A percentile compares a stretch with the other conserved stretches of the same genome.
phyloP scores from a whole-genome alignment of 1,284 basidiomycete genomes.

The Sporisorium iseilematis-ciliati region DNA sequence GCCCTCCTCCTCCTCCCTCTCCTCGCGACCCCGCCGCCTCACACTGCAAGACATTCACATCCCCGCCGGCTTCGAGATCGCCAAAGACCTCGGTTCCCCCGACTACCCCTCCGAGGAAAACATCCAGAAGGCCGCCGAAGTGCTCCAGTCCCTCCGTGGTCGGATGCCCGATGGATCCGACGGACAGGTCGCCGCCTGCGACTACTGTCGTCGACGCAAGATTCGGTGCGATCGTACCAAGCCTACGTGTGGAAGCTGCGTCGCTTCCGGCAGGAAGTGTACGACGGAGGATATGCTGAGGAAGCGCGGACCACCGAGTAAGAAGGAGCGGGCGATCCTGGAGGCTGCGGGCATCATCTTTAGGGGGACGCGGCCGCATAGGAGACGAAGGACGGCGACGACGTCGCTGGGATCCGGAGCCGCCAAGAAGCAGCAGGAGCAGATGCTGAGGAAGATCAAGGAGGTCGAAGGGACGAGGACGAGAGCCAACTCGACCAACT shows the following conservation, averaged over 20 bases:
- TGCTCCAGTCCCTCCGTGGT: slow-evolving; percentile 43
- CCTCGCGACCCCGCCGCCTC: slow-evolving; percentile 18
- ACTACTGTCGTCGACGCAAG: slow-evolving; percentile 52
- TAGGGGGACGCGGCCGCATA: slow-evolving; percentile 46
- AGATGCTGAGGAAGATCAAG: slow-evolving; percentile 36
- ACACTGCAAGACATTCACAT: slow-evolving; percentile 51
- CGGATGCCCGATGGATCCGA: slow-evolving; percentile 51
- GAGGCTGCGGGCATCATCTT: slow-evolving; percentile 54
- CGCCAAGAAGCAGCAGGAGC: slow-evolving; percentile 43
- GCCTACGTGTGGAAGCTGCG: slow-evolving; percentile 52
- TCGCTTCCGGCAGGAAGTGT: slow-evolving; percentile 38
- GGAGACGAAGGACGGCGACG: slow-evolving; percentile 43
- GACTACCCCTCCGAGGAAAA: slow-evolving; percentile 50
- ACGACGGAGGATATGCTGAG: slow-evolving; percentile 56
- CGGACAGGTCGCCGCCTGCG: slow-evolving; percentile 50
- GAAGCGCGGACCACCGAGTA: slow-evolving; percentile 53
- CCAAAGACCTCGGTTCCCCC: slow-evolving; percentile 28
- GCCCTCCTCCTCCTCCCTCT: slow-evolving; percentile 8
- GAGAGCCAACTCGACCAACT: slow-evolving; percentile 40
- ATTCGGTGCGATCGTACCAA: slow-evolving; percentile 53
- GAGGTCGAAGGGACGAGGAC: slow-evolving; percentile 32
- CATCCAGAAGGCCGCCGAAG: slow-evolving; percentile 46
- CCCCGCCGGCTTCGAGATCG: slow-evolving; percentile 50
- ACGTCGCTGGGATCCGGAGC: slow-evolving; percentile 43
- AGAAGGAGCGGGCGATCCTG: slow-evolving; percentile 49